Conservation (phyloP, 2,329 filamentous ascomycete species). For the Epichloe scottii region DNA sequence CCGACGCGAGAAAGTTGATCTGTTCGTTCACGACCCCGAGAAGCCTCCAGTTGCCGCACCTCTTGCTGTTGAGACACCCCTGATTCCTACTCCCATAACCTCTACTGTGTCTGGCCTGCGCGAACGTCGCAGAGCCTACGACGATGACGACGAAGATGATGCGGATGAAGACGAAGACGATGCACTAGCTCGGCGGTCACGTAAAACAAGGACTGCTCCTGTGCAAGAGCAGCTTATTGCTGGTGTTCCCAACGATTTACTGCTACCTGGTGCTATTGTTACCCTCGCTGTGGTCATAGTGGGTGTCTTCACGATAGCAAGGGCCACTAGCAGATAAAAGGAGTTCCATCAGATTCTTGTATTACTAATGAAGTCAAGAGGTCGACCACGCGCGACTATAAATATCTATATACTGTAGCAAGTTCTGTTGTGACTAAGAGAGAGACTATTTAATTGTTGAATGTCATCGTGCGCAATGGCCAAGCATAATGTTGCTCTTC, state of each 20-base stretch:
- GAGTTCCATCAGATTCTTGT: conserved; percentile 7
- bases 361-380: conserved; percentile 25
- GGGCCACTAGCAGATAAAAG: conserved; percentile 43
- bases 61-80: conserved; percentile 32
- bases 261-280: conserved; percentile 87
- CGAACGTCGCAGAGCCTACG: conserved; percentile 33
- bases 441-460: neutral
- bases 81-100: conserved; percentile 32
- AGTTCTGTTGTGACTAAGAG: conserved; percentile 9
- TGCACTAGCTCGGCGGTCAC: conserved; percentile 32
- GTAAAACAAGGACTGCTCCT: conserved; percentile 23
- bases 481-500: too few relatives aligned
- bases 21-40: conserved; percentile 90
- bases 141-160: conserved; percentile 41
- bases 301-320: conserved; percentile 79
- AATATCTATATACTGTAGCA: conserved; percentile 15
- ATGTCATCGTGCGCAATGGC: neutral
- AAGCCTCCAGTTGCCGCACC: conserved; percentile 66
- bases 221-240: conserved; percentile 69
- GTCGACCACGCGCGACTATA: conserved; percentile 17
- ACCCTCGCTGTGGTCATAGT: conserved; percentile 91
- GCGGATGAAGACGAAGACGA: conserved; percentile 41
- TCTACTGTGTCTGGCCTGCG: conserved; percentile 35
- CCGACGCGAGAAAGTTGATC: conserved; percentile 82
- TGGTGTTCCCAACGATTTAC: conserved; percentile 85